Conservation (phyloP, 345 rosid species). For the Populus pruinosa region DNA sequence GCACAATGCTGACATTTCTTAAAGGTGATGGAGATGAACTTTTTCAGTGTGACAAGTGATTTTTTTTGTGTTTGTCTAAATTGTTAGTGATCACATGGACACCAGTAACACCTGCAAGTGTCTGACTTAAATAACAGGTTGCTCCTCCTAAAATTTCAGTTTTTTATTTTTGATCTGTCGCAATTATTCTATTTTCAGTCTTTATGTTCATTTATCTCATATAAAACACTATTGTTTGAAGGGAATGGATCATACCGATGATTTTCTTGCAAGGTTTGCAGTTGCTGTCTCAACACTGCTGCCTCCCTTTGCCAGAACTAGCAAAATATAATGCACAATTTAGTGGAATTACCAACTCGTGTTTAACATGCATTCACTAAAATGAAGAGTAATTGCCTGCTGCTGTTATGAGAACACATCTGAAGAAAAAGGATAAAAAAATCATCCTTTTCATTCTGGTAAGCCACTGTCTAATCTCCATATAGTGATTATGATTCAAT, state of each 20-base stretch:
- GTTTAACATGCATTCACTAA: not conserved
- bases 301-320: conserved; percentile 89
- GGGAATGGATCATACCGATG: conserved; percentile 51
- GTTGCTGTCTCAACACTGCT: conserved; percentile 61
- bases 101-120: not conserved
- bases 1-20: not conserved
- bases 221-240: not conserved
- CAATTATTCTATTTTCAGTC: not conserved
- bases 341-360: not conserved
- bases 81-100: not conserved
- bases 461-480: not conserved
- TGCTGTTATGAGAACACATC: not conserved
- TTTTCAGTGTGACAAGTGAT: not conserved
- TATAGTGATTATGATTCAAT: not conserved
- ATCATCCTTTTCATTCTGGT: not conserved
- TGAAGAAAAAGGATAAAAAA: not conserved
- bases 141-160: not conserved
- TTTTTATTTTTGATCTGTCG: not conserved
- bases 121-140: not conserved
- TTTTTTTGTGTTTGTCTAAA: not conserved
- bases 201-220: not conserved
- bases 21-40: not conserved
- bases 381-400: not conserved
- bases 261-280: conserved; percentile 68
- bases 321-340: conserved; percentile 20